Base-by-base conservation (phyloP, 2,329 filamentous ascomycete species). In the Erysiphe pulchra region DNA sequence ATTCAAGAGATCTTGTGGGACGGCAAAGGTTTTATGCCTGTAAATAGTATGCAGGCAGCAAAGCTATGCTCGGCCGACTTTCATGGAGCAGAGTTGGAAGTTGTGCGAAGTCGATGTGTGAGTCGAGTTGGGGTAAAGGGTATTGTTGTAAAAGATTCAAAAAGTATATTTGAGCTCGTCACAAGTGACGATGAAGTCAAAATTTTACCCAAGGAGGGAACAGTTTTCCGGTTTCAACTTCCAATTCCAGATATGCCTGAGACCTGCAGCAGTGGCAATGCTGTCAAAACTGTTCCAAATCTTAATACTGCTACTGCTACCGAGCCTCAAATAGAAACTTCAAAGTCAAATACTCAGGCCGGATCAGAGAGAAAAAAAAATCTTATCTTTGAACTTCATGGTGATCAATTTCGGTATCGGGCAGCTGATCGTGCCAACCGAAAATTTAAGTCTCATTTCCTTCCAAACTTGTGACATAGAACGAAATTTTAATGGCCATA, bases 361-460 rank as follows among this genome's bases (percentile, higher is more conserved):
- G 9, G 5, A 14, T 10, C 53, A 7, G 50, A 52, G n/a, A 32
- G 41, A 48, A 37, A 31, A 8, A 65, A 63, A 49, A 63, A 64
- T 16, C 66, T 94, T 55, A 69, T 77, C 0, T 90, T 94, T 54
- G 87, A 95, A 59, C 65, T 95, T 1, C 71, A 87, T 51, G 90
- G 90, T 2, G 80, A 84, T 54, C 83, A 92, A 57, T 86, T 95
- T 56, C 75, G 84, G 66, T 74, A 77, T 52, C 70, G 85, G 11
- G 77, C 87, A 2, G 75, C 80, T 14, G 87, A 95, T 58, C 68
- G 90, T 18, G 83, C 85, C 43, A 92, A 80, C 55, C 84, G 75
- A 63, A 95, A 93, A 63, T 92, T 92, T 62, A 93, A 90, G 62
- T 69, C 73, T 57, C 85, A 87, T 58, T 84, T 82, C 55, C 66